Evolutionary conservation across 2,329 filamentous ascomycete genomes (phyloP).

Genomic region (Decorospora gaudefroyi): DNA sequence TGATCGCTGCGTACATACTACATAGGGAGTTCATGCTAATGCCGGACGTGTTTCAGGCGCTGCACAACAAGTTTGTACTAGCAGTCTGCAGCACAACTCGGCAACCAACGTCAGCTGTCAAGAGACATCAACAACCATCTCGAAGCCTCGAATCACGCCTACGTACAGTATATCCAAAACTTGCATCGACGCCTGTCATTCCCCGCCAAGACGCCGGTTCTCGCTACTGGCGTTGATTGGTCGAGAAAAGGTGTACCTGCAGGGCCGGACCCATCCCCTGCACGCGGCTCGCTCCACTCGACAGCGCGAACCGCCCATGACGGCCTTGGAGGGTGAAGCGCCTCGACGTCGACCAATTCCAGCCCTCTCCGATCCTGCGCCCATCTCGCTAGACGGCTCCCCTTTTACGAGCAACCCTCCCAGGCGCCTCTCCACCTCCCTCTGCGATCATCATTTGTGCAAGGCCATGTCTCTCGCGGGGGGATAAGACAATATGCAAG

Average conservation of each 20-base stretch:
- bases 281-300: slow-evolving; percentile 31
- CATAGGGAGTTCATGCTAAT: not conserved
- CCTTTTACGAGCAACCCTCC: slow-evolving; percentile 38
- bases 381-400: slow-evolving; percentile 30
- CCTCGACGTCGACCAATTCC: slow-evolving; percentile 38
- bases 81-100: slow-evolving; percentile 6
- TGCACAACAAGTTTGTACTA: not conserved
- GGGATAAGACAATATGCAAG: slow-evolving; percentile 41
- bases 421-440: slow-evolving; percentile 31
- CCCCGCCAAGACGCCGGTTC: slow-evolving; percentile 4
- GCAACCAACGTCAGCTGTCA: slow-evolving; percentile 4
- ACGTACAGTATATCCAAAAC: not conserved
- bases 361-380: slow-evolving; percentile 34
- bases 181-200: not conserved
- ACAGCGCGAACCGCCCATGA: slow-evolving; percentile 30
- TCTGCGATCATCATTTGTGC: slow-evolving; percentile 41
- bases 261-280: slow-evolving; percentile 21
- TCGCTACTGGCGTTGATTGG: slow-evolving; percentile 10
- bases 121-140: not conserved
- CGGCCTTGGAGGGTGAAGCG: slow-evolving; percentile 21
- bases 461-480: slow-evolving; percentile 39
- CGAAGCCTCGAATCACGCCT: too few relatives aligned
- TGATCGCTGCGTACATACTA: too few relatives aligned
- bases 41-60: slow-evolving; percentile 7
- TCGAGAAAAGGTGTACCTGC: slow-evolving; percentile 32